Percentiles rank a stretch among this genome's conserved stretches.
phyloP scores from a whole-genome alignment of 2,329 filamentous ascomycete species.

The Dactylonectria macrodidyma region DNA sequence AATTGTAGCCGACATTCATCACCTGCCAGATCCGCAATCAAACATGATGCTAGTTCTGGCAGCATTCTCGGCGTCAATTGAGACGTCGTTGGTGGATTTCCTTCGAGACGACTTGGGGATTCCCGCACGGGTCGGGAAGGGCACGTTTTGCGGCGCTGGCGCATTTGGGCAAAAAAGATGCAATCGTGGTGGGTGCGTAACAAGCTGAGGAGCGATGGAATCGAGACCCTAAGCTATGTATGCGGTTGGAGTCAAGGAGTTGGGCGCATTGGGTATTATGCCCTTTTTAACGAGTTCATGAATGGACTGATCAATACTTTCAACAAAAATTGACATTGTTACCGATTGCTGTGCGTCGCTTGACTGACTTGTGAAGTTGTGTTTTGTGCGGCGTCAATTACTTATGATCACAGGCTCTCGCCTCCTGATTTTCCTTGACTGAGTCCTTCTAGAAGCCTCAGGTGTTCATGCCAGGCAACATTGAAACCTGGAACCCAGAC shows the following conservation, averaged over 20 bases:
- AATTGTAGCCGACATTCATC: slow-evolving; percentile 67
- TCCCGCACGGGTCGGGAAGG: slow-evolving; percentile 42
- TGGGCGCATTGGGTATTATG: slow-evolving; percentile 18
- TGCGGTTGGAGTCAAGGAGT: slow-evolving; percentile 5
- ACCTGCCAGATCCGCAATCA: slow-evolving; percentile 66
- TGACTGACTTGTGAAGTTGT: background rate
- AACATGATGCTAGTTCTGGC: slow-evolving; percentile 71
- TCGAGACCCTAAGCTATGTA: background rate
- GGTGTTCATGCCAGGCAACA: slow-evolving; percentile 14
- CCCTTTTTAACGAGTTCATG: slow-evolving; percentile 19
- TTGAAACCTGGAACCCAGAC: background rate
- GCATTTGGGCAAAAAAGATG: slow-evolving; percentile 45
- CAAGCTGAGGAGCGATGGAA: slow-evolving; percentile 28
- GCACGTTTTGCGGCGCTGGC: slow-evolving; percentile 42
- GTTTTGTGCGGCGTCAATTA: no score
- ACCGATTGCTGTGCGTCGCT: background rate
- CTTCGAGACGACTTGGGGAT: slow-evolving; percentile 53
- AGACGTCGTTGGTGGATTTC: slow-evolving; percentile 69
- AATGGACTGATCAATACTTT: slow-evolving; percentile 29
- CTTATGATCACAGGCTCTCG: background rate
- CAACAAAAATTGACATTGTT: background rate
- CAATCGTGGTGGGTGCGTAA: slow-evolving; percentile 42
- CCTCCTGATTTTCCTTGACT: background rate
- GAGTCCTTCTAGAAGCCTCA: slow-evolving; percentile 4
- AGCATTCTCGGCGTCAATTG: slow-evolving; percentile 72